Evolutionary conservation across 345 rosid species (phyloP).

Genomic region (Corchorus capsularis): DNA sequence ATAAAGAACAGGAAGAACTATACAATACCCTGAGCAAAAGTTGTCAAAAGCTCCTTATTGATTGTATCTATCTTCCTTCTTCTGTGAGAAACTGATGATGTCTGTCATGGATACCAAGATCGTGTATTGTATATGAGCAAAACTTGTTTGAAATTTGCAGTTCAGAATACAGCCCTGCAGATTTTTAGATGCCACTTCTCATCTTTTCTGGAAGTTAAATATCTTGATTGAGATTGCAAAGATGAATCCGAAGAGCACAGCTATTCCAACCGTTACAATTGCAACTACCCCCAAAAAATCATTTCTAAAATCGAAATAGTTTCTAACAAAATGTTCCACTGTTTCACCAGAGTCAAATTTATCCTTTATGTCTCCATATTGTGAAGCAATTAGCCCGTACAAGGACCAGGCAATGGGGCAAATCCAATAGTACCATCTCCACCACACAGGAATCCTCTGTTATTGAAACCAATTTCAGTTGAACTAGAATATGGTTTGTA

Average conservation of each 20-base stretch:
- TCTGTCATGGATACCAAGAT: not conserved
- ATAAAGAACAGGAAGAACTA: not conserved
- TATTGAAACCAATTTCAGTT: slow-evolving; percentile 3
- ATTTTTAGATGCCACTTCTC: not conserved
- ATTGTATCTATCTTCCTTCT: not conserved
- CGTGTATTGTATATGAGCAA: not conserved
- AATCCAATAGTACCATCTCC: slow-evolving; percentile 73
- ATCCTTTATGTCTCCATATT: slow-evolving; percentile 51
- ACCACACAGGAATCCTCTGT: slow-evolving; percentile 70
- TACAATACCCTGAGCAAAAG: not conserved
- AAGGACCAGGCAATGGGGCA: slow-evolving; percentile 59
- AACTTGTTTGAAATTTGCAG: not conserved
- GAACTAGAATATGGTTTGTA: not conserved
- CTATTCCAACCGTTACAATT: slow-evolving; percentile 44
- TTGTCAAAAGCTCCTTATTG: not conserved
- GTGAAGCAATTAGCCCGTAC: slow-evolving; percentile 57
- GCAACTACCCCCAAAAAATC: slow-evolving; percentile 65
- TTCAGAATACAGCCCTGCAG: not conserved
- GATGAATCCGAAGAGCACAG: slow-evolving; percentile 56
- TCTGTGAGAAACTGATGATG: not conserved
- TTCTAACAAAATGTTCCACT: slow-evolving; percentile 54
- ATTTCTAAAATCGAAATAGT: slow-evolving; percentile 57
- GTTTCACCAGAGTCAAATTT: slow-evolving; percentile 44
- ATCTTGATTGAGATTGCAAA: slow-evolving; percentile 71
- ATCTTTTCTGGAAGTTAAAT: slow-evolving; percentile 81